phyloP scores from a whole-genome alignment of 116 monocot species.

The Trichopus zeylanicus region DNA sequence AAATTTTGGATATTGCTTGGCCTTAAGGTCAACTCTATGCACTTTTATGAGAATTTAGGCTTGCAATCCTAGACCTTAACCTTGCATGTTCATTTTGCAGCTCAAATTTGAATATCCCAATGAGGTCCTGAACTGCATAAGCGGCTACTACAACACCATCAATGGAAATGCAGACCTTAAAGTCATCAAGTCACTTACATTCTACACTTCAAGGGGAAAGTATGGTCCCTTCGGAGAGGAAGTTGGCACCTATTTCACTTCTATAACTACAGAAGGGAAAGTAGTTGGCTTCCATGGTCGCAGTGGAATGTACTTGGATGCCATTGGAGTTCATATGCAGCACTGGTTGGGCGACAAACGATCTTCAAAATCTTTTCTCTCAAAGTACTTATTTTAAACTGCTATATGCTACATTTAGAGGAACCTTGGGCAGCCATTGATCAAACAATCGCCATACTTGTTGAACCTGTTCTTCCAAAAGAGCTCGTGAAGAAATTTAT shows the following conservation, averaged over 20 bases:
- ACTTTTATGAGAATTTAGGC: too few relatives aligned
- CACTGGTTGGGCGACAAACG: slow-evolving; percentile 29
- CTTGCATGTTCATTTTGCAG: slow-evolving; percentile 19
- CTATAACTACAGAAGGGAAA: slow-evolving; percentile 26
- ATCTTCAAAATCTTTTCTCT: slow-evolving; percentile 6
- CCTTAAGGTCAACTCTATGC: too few relatives aligned
- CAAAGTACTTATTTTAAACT: slow-evolving; percentile 24
- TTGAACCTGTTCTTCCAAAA: too few relatives aligned
- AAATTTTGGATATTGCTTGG: too few relatives aligned
- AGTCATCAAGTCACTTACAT: slow-evolving; percentile 21
- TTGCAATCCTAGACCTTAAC: too few relatives aligned
- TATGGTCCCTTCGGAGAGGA: slow-evolving; percentile 34
- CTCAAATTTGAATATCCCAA: slow-evolving; percentile 31
- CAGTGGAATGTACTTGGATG: slow-evolving; percentile 20
- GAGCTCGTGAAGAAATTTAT: too few relatives aligned
- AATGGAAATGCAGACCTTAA: not conserved
- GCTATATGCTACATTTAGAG: too few relatives aligned
- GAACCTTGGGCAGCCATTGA: too few relatives aligned
- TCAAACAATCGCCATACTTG: too few relatives aligned
- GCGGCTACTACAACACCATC: slow-evolving; percentile 23
- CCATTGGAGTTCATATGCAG: slow-evolving; percentile 39
- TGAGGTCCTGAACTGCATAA: slow-evolving; percentile 29
- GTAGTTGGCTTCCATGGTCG: slow-evolving; percentile 34
- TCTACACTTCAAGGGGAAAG: slow-evolving; percentile 25
- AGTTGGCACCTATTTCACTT: slow-evolving; percentile 25